Evolutionary conservation across 2,329 filamentous ascomycete species (phyloP), one percentile per base, ranked within the genome.

Genomic region (Calonectria pauciramosa): DNA sequence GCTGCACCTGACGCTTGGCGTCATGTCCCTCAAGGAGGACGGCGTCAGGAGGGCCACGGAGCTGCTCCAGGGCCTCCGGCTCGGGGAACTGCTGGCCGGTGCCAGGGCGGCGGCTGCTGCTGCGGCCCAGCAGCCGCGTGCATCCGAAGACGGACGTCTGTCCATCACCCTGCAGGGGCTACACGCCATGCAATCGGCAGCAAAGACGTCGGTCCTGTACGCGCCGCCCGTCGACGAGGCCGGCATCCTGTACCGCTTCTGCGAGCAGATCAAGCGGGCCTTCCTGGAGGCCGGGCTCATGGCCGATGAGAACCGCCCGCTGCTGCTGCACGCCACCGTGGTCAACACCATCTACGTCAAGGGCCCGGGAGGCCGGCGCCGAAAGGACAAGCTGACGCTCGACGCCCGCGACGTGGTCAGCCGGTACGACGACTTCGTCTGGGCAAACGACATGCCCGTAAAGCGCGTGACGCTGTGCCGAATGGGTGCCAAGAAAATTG

Each of bases 321-420:
- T 98, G 75, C 89, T 94, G 26, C 85, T 98, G 67, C 96, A 98
- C 82, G 95, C 95, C 23, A 98, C 96, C 0, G 86, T 98, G 5
- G 86, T 97, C 66, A 98, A 98, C 83, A 97, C 96, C 0, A 91
- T 96, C 18, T 97, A 98, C 82, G 92, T 92, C 54, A 91, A 89
- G 81, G 84, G 75, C 1, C 65, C 84, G 6, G 82, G 79, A 36
- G 60, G 73, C 18, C 76, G 79, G 5, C 66, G 80, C 73, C 81
- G 81, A 47, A 81, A 80, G 16, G 85, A 87, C 73, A 86, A 81
- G 78, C 70, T 89, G 77, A 87, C 85, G 26, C 82, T 93, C 78
- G 89, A 94, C 81, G 91, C 90, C 13, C 85, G 86, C 65, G 87
- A 85, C 14, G 82, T 92, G n/a, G 68, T 93, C n/a, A 88, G 90